Conservation (phyloP, 345 rosid genomes). For the Nasturtium officinale region DNA sequence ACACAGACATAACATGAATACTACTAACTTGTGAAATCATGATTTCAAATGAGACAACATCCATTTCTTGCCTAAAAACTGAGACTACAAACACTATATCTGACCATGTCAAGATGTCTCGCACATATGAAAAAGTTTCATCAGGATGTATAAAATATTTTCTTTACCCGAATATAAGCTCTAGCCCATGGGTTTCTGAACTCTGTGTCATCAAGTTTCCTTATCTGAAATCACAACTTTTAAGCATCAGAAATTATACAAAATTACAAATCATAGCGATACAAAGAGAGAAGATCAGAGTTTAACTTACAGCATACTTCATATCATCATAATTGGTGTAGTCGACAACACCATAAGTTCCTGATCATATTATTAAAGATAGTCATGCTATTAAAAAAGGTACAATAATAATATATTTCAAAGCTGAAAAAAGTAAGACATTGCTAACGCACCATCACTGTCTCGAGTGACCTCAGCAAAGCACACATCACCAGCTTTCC, state of each 20-base stretch:
- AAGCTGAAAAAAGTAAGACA: not conserved
- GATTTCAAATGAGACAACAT: not conserved
- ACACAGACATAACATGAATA: not conserved
- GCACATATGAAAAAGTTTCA: not conserved
- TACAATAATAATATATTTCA: not conserved
- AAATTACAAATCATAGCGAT: not conserved
- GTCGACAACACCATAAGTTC: conserved; percentile 91
- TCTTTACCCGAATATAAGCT: conserved; percentile 65
- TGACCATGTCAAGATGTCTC: not conserved
- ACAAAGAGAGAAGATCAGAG: conserved; percentile 10
- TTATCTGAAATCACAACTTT: conserved; percentile 45
- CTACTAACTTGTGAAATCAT: not conserved
- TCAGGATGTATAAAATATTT: not conserved
- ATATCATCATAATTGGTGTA: conserved; percentile 90
- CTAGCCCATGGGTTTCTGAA: conserved; percentile 89
- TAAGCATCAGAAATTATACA: not conserved
- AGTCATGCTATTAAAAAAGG: not conserved
- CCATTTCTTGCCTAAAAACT: not conserved
- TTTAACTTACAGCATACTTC: conserved; percentile 86
- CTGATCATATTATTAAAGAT: conserved; percentile 44
- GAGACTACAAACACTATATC: not conserved
- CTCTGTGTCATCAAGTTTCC: conserved; percentile 84
- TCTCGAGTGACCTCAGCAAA: conserved; percentile 93
- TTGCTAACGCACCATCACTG: conserved; percentile 61
- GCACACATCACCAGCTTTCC: conserved; percentile 96